Base-by-base conservation (phyloP, 2,329 filamentous ascomycete species). In the Ceratocystis lukuohia region DNA sequence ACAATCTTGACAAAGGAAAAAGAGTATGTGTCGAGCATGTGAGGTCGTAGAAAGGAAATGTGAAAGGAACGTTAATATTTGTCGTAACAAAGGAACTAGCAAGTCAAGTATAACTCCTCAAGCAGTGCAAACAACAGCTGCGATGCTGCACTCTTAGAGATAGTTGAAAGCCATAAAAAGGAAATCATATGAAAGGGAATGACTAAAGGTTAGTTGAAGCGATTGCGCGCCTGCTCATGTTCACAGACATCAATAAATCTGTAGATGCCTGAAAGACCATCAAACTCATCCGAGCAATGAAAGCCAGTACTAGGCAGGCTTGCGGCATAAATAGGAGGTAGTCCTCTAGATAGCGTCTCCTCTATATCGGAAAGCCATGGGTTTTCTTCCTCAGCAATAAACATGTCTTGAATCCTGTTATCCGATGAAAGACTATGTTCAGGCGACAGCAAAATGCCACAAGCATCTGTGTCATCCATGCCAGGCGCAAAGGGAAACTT, bases 401-500 rank as follows among this genome's bases (percentile, higher is more conserved):
- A 76, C 12, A 71, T 70, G 5, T 75, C 75, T 20, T 76, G 77
- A 44, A 78, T 74, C 17, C 78, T 75, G 12, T 75, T 71, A 1
- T 78, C 70, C 1, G 80, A 82, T 28, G 77, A 75, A 48, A 79
- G 69, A 2, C 81, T 82, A 6, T 77, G 76, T n/a, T 77, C 78
- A 1, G 80, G 79, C 17, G 80, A 81, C 61, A 48, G 45, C 20
- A 20, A 25, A 28, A 63, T 5, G 77, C 77, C 41, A 79, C 67
- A 0, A 73, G 74, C 53, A 74, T 74, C 2, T 66, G 66, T 5
- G 66, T 69, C 44, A 7, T 73, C 69, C 3, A 71, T 70, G 15
- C 78, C 79, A 0, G 92, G 88, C 0, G 92, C 92, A 72, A 91
- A 96, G 0, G 93, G 93, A 71, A 96, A 96, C 56, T 86, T 82